Evolutionary conservation across 345 rosid species (phyloP), one percentile per base, ranked within the genome.

Genomic region (Angophora floribunda): DNA sequence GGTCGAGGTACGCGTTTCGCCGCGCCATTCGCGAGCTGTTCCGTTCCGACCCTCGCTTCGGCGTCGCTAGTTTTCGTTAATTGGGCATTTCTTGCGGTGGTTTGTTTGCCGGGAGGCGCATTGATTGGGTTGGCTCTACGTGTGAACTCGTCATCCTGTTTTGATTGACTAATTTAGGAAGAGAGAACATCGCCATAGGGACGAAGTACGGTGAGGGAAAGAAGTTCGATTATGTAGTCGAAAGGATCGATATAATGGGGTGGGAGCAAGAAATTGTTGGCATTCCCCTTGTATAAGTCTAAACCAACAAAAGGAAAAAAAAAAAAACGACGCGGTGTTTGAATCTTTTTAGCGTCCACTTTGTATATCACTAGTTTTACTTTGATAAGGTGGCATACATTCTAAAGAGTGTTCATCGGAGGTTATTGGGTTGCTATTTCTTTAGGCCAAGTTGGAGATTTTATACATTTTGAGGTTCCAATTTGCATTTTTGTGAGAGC

Each of bases 1-100:
- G 87, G 51, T 95, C 89, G 91, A 93, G 98, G 99, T 94, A 32
- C 47, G 3, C 28, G 49, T 12, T 28, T 55, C 28, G 80, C 47
- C 24, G 80, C 7, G 45, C 45, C 80, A 32, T 9, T 70, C 6
- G 13, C 80, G 6, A 70, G 80, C 13, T 70, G 45, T 52, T 7
- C 57, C 57, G 57, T 36, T 36, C 41, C 41, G 41, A 36, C 41
- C 41, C 41, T 36, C 41, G 41, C 41, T 36, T 36, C 41, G 41
- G 41, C 41, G 41, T 44, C 13, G 86, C 52, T 50, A 5, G 55
- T 51, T 85, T 49, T 2, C 41, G 28, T 85, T 44, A n/a, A n/a
- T 82, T 50, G 85, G 85, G 28, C 21, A 85, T 47, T 85, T 85
- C 52, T 24, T 47, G 52, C 6, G 30, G 52, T 84, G 52, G 28